Evolutionary conservation across 2,329 filamentous ascomycete species (phyloP), one percentile per base, ranked within the genome.

Genomic region (Aspergillus caelatus): DNA sequence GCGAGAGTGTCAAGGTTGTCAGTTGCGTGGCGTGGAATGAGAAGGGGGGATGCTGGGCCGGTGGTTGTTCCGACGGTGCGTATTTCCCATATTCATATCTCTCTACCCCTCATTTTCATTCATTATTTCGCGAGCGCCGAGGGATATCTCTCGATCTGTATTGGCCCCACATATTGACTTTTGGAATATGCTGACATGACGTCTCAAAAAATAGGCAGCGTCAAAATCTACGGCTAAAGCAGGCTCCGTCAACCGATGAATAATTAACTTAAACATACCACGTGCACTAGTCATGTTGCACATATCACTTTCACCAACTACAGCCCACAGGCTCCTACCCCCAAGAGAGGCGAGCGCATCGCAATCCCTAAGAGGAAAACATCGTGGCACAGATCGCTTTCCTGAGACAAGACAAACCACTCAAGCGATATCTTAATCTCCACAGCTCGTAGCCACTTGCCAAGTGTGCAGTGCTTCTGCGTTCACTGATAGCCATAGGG

Each of bases 21-120:
- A 81, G 79, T 65, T 79, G 77, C 65, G 79, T 82, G 56, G 75
- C 79, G n/a, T 81, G 79, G 78, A 82, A 81, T 68, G 77, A 80
- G 62, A 75, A 71, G 53, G 76, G 68, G 7, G 70, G 73, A 9
- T 74, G 71, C 58, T 81, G 79, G 79, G 79, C 78, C 43, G 75
- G 71, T 21, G 78, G 78, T 26, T 80, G 78, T 67, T 77, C 78
- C 6, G 77, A 81, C 72, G 78, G 79, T 81, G 72, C 68, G 68
- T 65, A 39, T 64, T 57, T 30, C 36, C 54, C 55, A 53, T 41
- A 53, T 54, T 46, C 21, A 21, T 41, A 23, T 57, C 46, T 52
- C 46, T 52, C 34, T 36, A 26, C 48, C 48, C 50, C 28, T 58
- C 50, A 48, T 32, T 8, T 45, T 39, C 32, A 36, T 54, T n/a